Evolutionary conservation across 2,329 filamentous ascomycete genomes (phyloP).

Genomic region (Cercospora zeina): DNA sequence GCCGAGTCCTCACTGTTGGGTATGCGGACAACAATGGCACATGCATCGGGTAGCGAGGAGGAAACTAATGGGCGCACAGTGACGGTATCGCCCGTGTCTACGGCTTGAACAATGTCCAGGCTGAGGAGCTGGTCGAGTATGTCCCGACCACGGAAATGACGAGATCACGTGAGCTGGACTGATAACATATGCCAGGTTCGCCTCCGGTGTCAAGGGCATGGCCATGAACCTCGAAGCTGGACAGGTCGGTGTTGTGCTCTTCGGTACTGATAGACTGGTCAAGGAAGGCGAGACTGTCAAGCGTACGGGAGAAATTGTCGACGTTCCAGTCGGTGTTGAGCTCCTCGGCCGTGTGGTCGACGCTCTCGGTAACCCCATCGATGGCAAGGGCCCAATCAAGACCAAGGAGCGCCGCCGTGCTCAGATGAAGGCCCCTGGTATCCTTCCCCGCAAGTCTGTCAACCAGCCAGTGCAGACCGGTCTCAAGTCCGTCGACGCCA

Average conservation of each 20-base stretch:
- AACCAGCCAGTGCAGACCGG: conserved; percentile 98
- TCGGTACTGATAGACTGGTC: conserved; percentile 99
- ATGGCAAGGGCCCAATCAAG: conserved; percentile 97
- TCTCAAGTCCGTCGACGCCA: conserved; percentile 98
- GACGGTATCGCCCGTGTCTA: conserved; percentile 99
- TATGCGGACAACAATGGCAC: conserved; percentile 58
- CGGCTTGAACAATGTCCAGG: conserved; percentile 99
- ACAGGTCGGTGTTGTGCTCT: conserved; percentile 99
- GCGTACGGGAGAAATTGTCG: conserved; percentile 99
- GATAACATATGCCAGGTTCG: conserved; percentile 67
- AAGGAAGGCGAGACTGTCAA: conserved; percentile 99
- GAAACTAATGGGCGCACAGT: conserved; percentile 56
- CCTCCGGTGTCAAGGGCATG: conserved; percentile 99
- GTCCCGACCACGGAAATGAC: conserved; percentile 5
- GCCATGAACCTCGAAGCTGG: conserved; percentile 99
- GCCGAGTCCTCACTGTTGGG: conserved; percentile 97
- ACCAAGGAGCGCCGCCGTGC: conserved; percentile 90
- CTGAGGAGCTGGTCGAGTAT: conserved; percentile 99
- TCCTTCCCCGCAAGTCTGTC: conserved; percentile 95
- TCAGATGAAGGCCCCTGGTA: conserved; percentile 98
- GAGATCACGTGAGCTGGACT: conserved; percentile 21
- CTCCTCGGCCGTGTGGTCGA: conserved; percentile 98
- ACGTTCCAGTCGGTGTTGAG: conserved; percentile 89
- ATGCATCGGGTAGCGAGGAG: not conserved
- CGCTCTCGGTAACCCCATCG: conserved; percentile 97